Percentiles rank a stretch among this genome's conserved stretches.
Conservation (phyloP, 164 flowering plant species). For the Annona cherimola region DNA sequence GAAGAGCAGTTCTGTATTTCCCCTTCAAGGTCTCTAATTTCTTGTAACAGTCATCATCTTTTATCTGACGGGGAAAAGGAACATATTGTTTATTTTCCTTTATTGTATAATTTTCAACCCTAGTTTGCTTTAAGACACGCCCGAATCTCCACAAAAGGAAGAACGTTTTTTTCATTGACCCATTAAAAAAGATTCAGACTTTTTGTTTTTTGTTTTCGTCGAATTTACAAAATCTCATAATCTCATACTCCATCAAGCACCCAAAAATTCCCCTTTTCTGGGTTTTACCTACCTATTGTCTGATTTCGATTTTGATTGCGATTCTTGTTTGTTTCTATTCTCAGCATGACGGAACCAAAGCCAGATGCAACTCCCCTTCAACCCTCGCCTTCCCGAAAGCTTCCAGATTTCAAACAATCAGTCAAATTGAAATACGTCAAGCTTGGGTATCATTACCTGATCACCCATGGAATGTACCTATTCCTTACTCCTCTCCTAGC, state of each 20-base stretch:
- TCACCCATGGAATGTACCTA: constrained; percentile 64
- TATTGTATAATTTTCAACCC: no score
- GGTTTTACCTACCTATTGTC: background rate
- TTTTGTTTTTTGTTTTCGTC: no score
- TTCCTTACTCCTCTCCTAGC: constrained; percentile 46
- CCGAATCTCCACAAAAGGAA: no score
- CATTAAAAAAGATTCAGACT: no score
- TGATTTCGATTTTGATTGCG: constrained; percentile 1
- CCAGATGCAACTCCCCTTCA: constrained; percentile 30
- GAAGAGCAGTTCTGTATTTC: no score
- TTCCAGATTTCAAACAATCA: constrained; percentile 60
- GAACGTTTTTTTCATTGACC: no score
- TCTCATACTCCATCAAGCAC: background rate
- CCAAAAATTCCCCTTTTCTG: background rate
- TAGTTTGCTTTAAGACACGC: no score
- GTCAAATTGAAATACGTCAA: constrained; percentile 59
- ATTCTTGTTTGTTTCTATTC: background rate
- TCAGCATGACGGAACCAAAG: constrained; percentile 40
- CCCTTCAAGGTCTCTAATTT: no score
- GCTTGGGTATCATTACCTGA: constrained; percentile 65
- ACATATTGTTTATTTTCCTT: no score
- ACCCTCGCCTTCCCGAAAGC: constrained; percentile 27
- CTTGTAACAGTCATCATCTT: no score
- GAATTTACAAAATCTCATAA: background rate
- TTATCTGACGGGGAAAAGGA: no score